Base-by-base conservation (phyloP, 176 grass and related monocot species). In the Lolium multiflorum region DNA sequence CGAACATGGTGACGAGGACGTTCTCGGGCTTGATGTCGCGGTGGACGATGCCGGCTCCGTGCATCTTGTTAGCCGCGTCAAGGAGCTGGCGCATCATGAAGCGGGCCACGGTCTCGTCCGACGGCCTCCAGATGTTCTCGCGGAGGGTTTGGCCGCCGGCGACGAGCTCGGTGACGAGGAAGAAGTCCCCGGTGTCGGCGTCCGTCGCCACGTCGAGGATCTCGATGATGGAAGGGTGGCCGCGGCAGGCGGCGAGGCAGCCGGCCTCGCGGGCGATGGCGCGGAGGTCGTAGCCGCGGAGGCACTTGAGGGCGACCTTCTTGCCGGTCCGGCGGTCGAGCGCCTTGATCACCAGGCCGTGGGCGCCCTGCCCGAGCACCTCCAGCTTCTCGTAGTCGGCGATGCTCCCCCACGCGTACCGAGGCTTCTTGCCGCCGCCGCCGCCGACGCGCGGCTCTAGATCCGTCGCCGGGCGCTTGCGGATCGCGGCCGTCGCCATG, bases 11-110 rank as follows among this genome's bases (percentile, higher is more conserved):
- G 47, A 85, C 76, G 25, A 89, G 25, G 65, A 84, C 66, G 58
- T 88, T 88, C 74, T 46, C 31, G 7, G 79, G 86, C 25, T 88
- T 89, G 50, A 84, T 58, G 54, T 84, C 87, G 44, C 87, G 80
- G 11, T 89, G 87, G 21, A 84, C 6, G 57, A 89, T 1, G 35
- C 54, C 11, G 11, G 76, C 35, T 13, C 10, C 16, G 37, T 60
- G 55, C 5, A 78, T 78, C 55, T 60, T 60, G 20, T 60, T 78
- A 0, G 55, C 37, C 5, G 55, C 35, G 20, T 15, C 76, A 3
- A 60, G 11, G 35, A 78, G 55, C 55, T 60, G 76, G 11, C 35
- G 35, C 55, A 78, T 78, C 76, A 78, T 60, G 20, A 2, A 0
- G 16, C 35, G 54, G 11, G 11, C 4, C 11, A 24, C 5, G 0